Percentiles rank a stretch among this genome's conserved stretches.
phyloP scores from a whole-genome alignment of 2,329 filamentous ascomycete genomes.

The Triangularia setosa region DNA sequence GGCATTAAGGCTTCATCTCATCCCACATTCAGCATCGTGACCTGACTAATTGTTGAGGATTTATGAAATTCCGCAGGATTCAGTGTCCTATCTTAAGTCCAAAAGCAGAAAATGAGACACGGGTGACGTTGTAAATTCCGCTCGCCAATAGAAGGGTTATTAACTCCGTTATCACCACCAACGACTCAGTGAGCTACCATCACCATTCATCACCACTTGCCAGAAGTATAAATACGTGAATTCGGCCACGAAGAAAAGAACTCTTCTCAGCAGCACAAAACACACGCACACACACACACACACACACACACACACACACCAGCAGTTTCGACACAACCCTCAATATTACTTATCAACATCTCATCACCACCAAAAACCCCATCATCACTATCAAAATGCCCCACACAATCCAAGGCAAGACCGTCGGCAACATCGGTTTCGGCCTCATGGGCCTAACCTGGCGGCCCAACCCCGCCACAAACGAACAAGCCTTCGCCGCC shows the following conservation, averaged over 20 bases:
- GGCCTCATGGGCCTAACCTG: constrained; percentile 41
- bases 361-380: not conserved
- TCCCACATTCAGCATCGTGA: not conserved
- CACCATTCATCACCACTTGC: not conserved
- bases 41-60: not conserved
- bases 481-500: constrained; percentile 50
- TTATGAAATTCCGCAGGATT: too few species aligned
- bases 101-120: not conserved
- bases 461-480: constrained; percentile 36
- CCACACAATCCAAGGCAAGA: constrained; percentile 26
- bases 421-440: constrained; percentile 31
- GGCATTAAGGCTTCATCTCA: not conserved
- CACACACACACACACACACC: not conserved
- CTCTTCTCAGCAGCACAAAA: not conserved
- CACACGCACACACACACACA: not conserved
- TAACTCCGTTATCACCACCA: not conserved
- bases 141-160: not conserved
- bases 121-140: not conserved
- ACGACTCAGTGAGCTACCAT: not conserved
- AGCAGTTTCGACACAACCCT: not conserved
- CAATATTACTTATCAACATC: not conserved
- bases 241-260: not conserved
- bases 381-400: constrained; percentile 23
- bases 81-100: too few species aligned
- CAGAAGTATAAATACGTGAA: not conserved